phyloP scores from a whole-genome alignment of 805 yeast species.

The Candida pini region DNA sequence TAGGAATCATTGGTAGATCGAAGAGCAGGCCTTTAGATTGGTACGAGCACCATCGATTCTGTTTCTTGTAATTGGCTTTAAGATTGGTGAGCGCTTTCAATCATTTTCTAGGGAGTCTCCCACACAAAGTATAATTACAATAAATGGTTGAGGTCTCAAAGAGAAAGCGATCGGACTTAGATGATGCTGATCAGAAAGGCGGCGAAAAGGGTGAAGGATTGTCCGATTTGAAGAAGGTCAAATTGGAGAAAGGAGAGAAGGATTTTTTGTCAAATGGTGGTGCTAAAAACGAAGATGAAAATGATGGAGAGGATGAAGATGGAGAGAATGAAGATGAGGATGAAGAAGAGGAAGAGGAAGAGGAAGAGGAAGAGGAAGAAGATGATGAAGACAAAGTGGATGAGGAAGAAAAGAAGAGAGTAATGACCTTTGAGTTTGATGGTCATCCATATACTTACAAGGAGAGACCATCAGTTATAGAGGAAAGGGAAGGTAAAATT shows the following conservation, averaged over 20 bases:
- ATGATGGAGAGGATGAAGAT: conserved; percentile 13
- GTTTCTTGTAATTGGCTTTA: too few relatives aligned
- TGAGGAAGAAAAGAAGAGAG: conserved; percentile 38
- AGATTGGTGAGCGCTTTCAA: too few relatives aligned
- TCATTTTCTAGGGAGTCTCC: too few relatives aligned
- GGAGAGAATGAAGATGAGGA: conserved; percentile 12
- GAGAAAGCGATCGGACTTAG: too few relatives aligned
- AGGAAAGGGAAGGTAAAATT: conserved; percentile 87
- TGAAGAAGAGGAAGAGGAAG: conserved; percentile 18
- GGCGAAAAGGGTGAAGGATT: conserved; percentile 11
- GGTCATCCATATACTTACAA: conserved; percentile 78
- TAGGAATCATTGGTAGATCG: too few relatives aligned
- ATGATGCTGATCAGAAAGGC: conserved; percentile 14
- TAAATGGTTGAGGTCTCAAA: too few relatives aligned
- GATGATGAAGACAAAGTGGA: conserved; percentile 29
- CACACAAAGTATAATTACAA: too few relatives aligned
- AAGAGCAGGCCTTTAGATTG: too few relatives aligned
- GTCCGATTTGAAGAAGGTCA: conserved; percentile 8
- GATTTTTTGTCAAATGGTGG: conserved; percentile 11
- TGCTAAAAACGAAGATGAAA: conserved; percentile 11
- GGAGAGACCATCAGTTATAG: conserved; percentile 91
- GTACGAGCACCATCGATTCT: too few relatives aligned
- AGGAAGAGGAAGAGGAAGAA: conserved; percentile 21
- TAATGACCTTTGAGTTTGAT: conserved; percentile 54
- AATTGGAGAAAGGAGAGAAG: conserved; percentile 2